phyloP scores from a whole-genome alignment of 345 rosid genomes.

The Chamaenerion angustifolium region DNA sequence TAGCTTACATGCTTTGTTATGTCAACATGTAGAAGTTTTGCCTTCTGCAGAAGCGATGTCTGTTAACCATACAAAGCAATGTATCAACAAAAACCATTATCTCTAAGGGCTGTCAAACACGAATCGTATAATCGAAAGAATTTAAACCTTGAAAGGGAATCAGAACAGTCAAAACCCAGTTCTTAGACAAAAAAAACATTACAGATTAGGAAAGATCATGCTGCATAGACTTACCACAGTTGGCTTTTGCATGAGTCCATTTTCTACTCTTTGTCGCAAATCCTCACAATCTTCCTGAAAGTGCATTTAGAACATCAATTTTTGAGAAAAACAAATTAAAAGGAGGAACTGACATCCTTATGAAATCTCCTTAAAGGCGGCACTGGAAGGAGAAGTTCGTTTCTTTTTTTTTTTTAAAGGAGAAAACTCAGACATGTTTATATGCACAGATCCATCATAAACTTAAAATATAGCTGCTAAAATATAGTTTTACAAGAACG shows the following conservation, averaged over 20 bases:
- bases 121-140: background rate
- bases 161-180: too few species aligned
- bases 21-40: constrained; percentile 32
- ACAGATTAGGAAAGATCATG: background rate
- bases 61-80: constrained; percentile 13
- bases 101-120: too few species aligned
- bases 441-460: too few species aligned
- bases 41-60: constrained; percentile 37
- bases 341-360: too few species aligned
- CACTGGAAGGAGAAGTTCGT: too few species aligned
- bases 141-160: background rate
- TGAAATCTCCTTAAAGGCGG: too few species aligned
- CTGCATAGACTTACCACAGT: constrained; percentile 20
- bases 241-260: constrained; percentile 18
- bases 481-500: too few species aligned
- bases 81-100: background rate
- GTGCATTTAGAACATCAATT: background rate
- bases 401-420: too few species aligned
- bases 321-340: too few species aligned
- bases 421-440: too few species aligned
- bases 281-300: constrained; percentile 47
- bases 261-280: constrained; percentile 23
- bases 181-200: too few species aligned
- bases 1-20: constrained; percentile 32
- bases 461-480: too few species aligned